A percentile compares a stretch with the other conserved stretches of the same genome.
Evolutionary conservation across 108 stramenopile species (phyloP).

Genomic region (Epipyxis sp.): DNA sequence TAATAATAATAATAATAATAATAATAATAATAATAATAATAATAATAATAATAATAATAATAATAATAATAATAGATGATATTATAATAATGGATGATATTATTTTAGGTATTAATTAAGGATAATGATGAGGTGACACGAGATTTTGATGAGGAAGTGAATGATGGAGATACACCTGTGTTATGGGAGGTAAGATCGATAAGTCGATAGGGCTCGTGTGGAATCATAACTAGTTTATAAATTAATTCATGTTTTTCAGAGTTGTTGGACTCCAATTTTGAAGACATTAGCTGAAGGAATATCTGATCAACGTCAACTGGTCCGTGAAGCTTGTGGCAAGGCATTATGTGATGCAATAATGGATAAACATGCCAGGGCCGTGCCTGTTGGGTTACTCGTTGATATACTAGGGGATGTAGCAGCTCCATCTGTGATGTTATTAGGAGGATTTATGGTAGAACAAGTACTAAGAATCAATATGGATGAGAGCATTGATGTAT

Average conservation of each 20-base stretch:
- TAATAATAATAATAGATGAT: no score
- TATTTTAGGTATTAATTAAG: background rate
- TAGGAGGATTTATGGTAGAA: background rate
- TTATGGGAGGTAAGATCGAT: background rate
- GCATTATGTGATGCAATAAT: slow-evolving; percentile 10
- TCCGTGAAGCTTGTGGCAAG: background rate
- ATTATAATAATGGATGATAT: no score
- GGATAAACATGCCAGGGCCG: background rate
- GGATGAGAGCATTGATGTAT: background rate
- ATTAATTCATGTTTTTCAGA: background rate
- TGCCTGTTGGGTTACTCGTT: background rate
- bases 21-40: no score
- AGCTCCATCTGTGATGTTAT: background rate
- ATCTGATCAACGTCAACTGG: background rate
- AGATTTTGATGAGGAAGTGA: background rate
- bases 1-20: no score
- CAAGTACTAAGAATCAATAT: no score
- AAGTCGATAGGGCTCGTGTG: background rate
- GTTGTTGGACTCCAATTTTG: slow-evolving; percentile 22
- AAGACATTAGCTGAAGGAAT: slow-evolving; percentile 13
- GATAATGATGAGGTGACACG: background rate
- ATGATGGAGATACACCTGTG: background rate
- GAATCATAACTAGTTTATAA: background rate
- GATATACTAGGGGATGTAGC: background rate
- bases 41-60: no score